Base-by-base conservation (phyloP, 192 early-diverging fungal species). In the Funneliformis geosporum region DNA sequence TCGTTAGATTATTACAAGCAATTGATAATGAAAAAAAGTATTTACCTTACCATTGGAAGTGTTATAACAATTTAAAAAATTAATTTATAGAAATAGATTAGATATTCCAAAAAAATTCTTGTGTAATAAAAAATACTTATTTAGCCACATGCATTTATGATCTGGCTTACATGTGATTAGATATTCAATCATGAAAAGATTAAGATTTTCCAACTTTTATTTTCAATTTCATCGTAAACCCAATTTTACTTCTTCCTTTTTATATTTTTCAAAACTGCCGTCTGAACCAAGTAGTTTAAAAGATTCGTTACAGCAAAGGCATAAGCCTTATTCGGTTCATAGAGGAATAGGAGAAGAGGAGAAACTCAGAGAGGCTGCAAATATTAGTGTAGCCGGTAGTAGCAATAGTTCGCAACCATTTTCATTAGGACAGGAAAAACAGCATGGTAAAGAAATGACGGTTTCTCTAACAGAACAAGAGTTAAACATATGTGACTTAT, bases 401-500 rank as follows among this genome's bases (percentile, higher is more conserved):
- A 55, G 50, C 50, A 55, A 55, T 21, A 55, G 4, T 18, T 55
- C 21, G 50, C 50, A 14, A 55, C 14, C 18, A 1, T 14, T 21
- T 55, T 55, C 50, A 21, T 55, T 55, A 55, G 50, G 50, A 6
- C 50, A 18, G 18, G 16, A 55, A 21, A 55, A 55, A 16, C 50
- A 55, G 10, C 21, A 14, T 5, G 50, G 50, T 2, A 55, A 55
- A 55, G 50, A 55, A 55, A 55, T 55, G 50, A 55, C 2, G 16
- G 18, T 55, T 18, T 6, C 5, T 5, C 18, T 55, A 7, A 55
- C 50, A 55, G 50, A 55, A 21, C 50, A 55, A 55, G 66, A 68
- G 18, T 68, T 8, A 39, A 8, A 68, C 8, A 21, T 68, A 68
- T 68, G 66, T 21, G 60, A 86, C 18, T 76, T 95, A 38, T 87